Percentiles rank a stretch among this genome's conserved stretches.
These are phyloP conservation scores for Ceratocystis harringtonii DNA, from an alignment of 2,329 filamentous ascomycete species.

Conservation along the genomic window DNA sequence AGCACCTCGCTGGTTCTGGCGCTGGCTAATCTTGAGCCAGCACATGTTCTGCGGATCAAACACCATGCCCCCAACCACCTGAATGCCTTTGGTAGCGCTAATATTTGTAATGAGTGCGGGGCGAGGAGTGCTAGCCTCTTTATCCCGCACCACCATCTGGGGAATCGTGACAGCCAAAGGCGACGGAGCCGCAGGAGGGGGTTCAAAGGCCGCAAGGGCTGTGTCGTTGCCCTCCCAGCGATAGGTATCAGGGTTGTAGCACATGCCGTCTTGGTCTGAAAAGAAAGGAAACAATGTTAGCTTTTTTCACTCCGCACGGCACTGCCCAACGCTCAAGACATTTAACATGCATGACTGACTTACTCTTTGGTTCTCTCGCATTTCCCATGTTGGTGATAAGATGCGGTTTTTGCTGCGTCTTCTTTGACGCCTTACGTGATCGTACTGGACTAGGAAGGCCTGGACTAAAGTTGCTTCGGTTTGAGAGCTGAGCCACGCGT, in stretches of 20 bases:
- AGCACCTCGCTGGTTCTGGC: conserved; percentile 25
- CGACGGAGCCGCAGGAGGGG: conserved; percentile 40
- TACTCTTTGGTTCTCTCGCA: conserved; percentile 65
- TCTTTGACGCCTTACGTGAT: conserved; percentile 42
- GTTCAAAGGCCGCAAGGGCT: conserved; percentile 62
- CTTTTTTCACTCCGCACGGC: neutral
- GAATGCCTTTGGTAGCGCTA: conserved; percentile 67
- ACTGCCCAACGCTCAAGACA: neutral
- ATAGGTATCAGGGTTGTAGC: conserved; percentile 74
- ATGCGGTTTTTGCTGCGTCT: conserved; percentile 59
- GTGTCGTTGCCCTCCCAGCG: conserved; percentile 97
- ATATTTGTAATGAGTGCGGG: conserved; percentile 86
- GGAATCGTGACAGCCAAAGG: conserved; percentile 30
- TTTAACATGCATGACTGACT: neutral
- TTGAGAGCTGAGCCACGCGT: conserved; percentile 38
- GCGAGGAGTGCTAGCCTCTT: conserved; percentile 42
- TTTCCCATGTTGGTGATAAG: conserved; percentile 72
- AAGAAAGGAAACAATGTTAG: conserved; percentile 22
- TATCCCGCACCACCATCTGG: conserved; percentile 35
- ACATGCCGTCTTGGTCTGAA: conserved; percentile 82
- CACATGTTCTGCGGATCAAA: conserved; percentile 97
- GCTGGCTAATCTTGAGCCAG: conserved; percentile 64
- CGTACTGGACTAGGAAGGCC: conserved; percentile 31
- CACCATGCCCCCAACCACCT: conserved; percentile 95
- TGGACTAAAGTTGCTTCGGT: conserved; percentile 33